Base-by-base conservation (phyloP, 2,329 filamentous ascomycete species). In the Exophiala lecanii-corni region DNA sequence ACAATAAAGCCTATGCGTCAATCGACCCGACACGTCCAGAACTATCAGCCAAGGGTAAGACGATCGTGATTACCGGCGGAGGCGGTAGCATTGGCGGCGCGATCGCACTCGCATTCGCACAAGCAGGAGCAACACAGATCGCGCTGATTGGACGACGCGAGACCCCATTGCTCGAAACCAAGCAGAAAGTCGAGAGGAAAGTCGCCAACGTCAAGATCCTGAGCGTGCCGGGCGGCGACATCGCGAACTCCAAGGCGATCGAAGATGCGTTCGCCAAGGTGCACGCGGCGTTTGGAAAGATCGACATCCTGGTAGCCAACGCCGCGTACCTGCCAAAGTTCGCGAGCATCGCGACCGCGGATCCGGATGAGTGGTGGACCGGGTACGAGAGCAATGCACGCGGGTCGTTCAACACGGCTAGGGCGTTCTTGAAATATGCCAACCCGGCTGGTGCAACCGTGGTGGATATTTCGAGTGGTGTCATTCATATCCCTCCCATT, bases 111-210 rank as follows among this genome's bases (percentile, higher is more conserved):
- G 45, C 50, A 5, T 63, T 73, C 50, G 60, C 64, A 7, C 43
- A 54, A 1, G 73, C 72, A 0, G 59, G 60, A 0, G 66, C 69
- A 5, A 39, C 58, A 1, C 53, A 51, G 1, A 54, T 73, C 17
- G 60, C 66, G 9, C 58, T 75, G 26, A 45, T 64, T 1, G 66
- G 62, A 4, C 68, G 71, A 3, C 62, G 61, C 2, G 15, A 49
- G 0, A 53, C 55, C 5, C 53, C 54, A 2, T 56, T 70, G 10
- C 47, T 61, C 1, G 46, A 50, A 0, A 57, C 58, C 12, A 53
- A 53, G 25, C 21, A 43, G 7, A 36, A 17, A 6, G 41, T 60
- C 31, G 36, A n/a, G 17, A 28, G 17, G 21, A 32, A 30, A 26
- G 18, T 63, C 31, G 56, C 57, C 0, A 32, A 53, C 1, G 57